Base-by-base conservation (phyloP, 2,329 filamentous ascomycete species). In the Hymenoscyphus fraxineus region DNA sequence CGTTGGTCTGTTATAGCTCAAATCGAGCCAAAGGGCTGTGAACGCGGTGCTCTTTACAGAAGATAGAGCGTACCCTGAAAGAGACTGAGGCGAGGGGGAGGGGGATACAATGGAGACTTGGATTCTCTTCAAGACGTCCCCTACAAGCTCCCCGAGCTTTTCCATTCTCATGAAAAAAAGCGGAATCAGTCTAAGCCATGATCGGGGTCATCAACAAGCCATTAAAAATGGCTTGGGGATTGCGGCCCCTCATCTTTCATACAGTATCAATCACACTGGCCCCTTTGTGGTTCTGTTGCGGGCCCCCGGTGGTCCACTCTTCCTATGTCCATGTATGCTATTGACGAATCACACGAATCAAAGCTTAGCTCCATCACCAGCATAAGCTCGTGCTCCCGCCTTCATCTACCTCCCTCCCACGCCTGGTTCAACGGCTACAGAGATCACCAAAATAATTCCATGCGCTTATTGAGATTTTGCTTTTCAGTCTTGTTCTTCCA, bases 151-250 rank as follows among this genome's bases (percentile, higher is more conserved):
- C 47, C 54, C 51, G 61, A 63, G 55, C 64, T 64, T 68, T 65
- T 55, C 64, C 66, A 58, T 65, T 62, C 59, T 61, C 63, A 35
- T 35, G 35, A 64, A 63, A 67, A 61, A 67, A 67, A 66, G 67
- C 64, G 70, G 69, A 71, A 71, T 68, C 68, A 67, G 64, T 72
- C 71, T 68, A 68, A 71, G 66, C 69, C 70, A 68, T 72, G 66
- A 72, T 62, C 55, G 41, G 38, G 32, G 54, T 61, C 59, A 62
- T 27, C n/a, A 32, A 59, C 35, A 27, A 60, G 63, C 57, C 59
- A 51, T 51, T 12, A 51, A 51, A 51, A 51, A 61, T 61, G 63
- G 58, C 62, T 64, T 64, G 47, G 44, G 67, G 64, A 65, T 72
- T 69, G 67, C 64, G 60, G 67, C 68, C 68, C 66, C 68, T 68